Conservation (phyloP, 306 rosid genomes). For the Pterocarpus santalinus region DNA sequence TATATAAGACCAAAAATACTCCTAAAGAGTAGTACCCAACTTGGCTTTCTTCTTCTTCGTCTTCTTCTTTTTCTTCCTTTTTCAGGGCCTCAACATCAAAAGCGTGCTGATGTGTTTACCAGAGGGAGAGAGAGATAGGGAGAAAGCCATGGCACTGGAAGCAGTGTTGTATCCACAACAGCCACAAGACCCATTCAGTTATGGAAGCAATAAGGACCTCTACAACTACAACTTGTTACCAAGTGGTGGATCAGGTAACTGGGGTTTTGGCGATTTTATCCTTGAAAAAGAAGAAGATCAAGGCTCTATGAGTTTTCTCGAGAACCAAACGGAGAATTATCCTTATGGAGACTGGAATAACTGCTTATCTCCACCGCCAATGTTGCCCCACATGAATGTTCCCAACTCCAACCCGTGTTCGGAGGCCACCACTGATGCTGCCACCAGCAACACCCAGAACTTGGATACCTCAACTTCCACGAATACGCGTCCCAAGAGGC, state of each 20-base stretch:
- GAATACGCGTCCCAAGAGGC: constrained; percentile 66
- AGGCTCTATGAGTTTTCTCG: constrained; percentile 51
- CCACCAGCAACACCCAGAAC: constrained; percentile 37
- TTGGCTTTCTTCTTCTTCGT: not conserved
- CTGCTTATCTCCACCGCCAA: constrained; percentile 49
- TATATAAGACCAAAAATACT: constrained; percentile 50
- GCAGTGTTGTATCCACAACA: constrained; percentile 79
- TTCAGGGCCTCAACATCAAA: not conserved
- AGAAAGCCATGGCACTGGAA: constrained; percentile 75
- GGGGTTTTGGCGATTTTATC: constrained; percentile 45
- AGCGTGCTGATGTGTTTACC: constrained; percentile 42
- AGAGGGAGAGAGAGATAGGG: constrained; percentile 36
- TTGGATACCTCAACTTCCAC: constrained; percentile 44
- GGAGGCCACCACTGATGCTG: constrained; percentile 27
- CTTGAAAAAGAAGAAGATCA: constrained; percentile 46
- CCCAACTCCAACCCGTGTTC: constrained; percentile 53
- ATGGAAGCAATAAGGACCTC: constrained; percentile 62
- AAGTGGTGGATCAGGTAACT: constrained; percentile 40
- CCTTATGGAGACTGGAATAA: constrained; percentile 50
- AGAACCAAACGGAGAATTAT: constrained; percentile 62
- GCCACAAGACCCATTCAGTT: constrained; percentile 70
- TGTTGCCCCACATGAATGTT: constrained; percentile 49
- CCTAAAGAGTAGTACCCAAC: constrained; percentile 47
- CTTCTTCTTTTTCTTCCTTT: not conserved
- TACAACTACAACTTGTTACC: constrained; percentile 43